Percentiles rank a stretch among this genome's conserved stretches.
phyloP scores from a whole-genome alignment of 2,329 filamentous ascomycete genomes.

The Aspergillus pseudoglaucus region DNA sequence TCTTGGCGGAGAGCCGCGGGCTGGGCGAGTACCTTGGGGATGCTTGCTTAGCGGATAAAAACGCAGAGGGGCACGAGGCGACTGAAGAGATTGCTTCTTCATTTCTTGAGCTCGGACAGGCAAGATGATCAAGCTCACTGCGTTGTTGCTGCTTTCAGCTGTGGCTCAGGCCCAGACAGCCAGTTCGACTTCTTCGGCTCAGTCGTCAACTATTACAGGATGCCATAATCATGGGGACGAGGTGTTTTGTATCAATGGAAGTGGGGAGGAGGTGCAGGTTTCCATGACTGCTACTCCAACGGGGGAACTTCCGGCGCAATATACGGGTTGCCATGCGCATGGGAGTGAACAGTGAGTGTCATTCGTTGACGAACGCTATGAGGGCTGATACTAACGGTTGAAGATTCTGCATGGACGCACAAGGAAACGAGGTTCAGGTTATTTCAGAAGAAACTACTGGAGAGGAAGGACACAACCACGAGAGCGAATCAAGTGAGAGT shows the following conservation, averaged over 20 bases:
- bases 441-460: constrained; percentile 28
- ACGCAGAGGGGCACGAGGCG: background rate
- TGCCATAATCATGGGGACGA: constrained; percentile 45
- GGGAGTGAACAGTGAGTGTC: constrained; percentile 47
- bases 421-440: constrained; percentile 57
- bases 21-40: background rate
- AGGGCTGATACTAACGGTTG: background rate
- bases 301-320: constrained; percentile 52
- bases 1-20: background rate
- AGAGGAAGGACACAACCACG: constrained; percentile 2
- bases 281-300: constrained; percentile 47
- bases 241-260: constrained; percentile 29
- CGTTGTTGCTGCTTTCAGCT: background rate
- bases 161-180: background rate
- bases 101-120: background rate
- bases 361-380: background rate
- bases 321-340: constrained; percentile 61
- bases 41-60: background rate
- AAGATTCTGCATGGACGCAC: constrained; percentile 57
- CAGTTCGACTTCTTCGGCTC: background rate
- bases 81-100: background rate
- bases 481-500: constrained; percentile 6
- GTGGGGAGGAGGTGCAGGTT: constrained; percentile 33
- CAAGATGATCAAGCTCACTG: background rate
- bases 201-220: constrained; percentile 44